Evolutionary conservation across 495 filamentous ascomycete genomes (phyloP).

Genomic region (Rhypophila decipiens): DNA sequence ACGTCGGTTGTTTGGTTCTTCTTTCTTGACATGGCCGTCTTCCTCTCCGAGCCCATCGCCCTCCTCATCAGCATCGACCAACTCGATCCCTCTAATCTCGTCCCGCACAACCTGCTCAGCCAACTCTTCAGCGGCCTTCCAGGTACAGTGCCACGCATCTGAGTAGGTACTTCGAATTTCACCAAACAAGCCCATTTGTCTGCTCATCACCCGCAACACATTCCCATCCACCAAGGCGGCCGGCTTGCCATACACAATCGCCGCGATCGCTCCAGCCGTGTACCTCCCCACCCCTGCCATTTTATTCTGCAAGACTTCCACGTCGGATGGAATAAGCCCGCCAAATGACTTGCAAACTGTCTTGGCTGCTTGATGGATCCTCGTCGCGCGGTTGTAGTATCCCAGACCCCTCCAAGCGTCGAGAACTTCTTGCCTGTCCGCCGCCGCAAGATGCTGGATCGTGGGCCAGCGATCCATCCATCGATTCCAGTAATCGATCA

Average conservation of each 20-base stretch:
- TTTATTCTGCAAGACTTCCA: constrained; percentile 22
- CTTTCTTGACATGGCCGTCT: not conserved
- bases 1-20: too few relatives aligned
- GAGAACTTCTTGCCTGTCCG: constrained; percentile 31
- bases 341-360: constrained; percentile 18
- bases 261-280: constrained; percentile 40
- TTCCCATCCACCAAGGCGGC: constrained; percentile 45
- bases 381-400: constrained; percentile 38
- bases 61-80: too few relatives aligned
- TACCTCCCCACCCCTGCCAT: constrained; percentile 42
- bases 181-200: constrained; percentile 35
- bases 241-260: constrained; percentile 38
- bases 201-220: constrained; percentile 37
- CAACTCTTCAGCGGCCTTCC: constrained; percentile 35
- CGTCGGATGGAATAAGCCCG: constrained; percentile 27
- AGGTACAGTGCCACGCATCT: constrained; percentile 29
- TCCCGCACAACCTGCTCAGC: constrained; percentile 32
- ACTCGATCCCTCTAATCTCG: too few relatives aligned
- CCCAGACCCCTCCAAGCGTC: constrained; percentile 36
- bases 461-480: constrained; percentile 41
- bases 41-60: constrained; percentile 14
- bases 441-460: constrained; percentile 29
- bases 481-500: constrained; percentile 37
- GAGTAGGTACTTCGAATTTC: constrained; percentile 37
- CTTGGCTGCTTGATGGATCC: constrained; percentile 33